Evolutionary conservation across 768 basidiomycete genomes (phyloP).

Genomic region (Austroboletus festivus): DNA sequence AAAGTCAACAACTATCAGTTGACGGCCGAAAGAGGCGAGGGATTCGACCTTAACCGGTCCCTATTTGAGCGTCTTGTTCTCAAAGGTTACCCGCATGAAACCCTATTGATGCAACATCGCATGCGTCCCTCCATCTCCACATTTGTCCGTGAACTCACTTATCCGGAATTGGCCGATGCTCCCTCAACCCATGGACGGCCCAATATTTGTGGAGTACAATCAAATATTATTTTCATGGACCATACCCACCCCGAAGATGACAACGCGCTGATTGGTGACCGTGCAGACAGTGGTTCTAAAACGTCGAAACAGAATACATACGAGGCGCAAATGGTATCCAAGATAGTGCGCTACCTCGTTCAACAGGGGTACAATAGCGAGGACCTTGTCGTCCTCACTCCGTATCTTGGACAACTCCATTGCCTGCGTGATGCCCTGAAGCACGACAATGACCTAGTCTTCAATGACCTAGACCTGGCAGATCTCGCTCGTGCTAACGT

Average conservation of each 20-base stretch:
- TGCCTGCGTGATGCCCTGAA: slow-evolving; percentile 45
- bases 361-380: slow-evolving; percentile 67
- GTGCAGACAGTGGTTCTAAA: slow-evolving; percentile 43
- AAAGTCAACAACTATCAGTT: slow-evolving; percentile 66
- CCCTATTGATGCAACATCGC: slow-evolving; percentile 57
- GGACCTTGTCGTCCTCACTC: slow-evolving; percentile 62
- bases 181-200: slow-evolving; percentile 46
- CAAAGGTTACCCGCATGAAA: slow-evolving; percentile 59
- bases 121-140: slow-evolving; percentile 76
- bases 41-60: slow-evolving; percentile 63
- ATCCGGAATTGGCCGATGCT: slow-evolving; percentile 65
- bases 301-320: slow-evolving; percentile 61
- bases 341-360: slow-evolving; percentile 61
- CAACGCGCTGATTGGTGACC: slow-evolving; percentile 46
- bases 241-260: slow-evolving; percentile 59
- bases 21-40: slow-evolving; percentile 68
- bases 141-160: slow-evolving; percentile 61
- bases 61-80: slow-evolving; percentile 69
- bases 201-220: slow-evolving; percentile 50
- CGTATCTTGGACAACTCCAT: slow-evolving; percentile 64
- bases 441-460: slow-evolving; percentile 50
- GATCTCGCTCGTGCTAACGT: slow-evolving; percentile 61
- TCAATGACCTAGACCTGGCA: slow-evolving; percentile 60
- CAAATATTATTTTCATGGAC: slow-evolving; percentile 61
- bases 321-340: slow-evolving; percentile 63